Base-by-base conservation (phyloP, 1,284 basidiomycete genomes). In the Afroboletus lepidellus region DNA sequence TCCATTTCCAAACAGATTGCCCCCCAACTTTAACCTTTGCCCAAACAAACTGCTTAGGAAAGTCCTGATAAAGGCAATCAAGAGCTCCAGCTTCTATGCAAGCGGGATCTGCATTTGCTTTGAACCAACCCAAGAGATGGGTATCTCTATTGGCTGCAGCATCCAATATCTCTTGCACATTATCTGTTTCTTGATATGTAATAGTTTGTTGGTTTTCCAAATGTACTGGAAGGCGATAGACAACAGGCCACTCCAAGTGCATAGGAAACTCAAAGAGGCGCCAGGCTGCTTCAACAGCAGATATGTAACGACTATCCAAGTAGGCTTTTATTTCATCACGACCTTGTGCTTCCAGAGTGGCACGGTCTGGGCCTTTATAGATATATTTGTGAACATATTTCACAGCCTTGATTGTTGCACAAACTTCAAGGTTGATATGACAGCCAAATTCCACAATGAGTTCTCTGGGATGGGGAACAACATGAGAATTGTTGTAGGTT, bases 361-460 rank as follows among this genome's bases (percentile, higher is more conserved):
- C 60, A 18, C 53, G 29, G 55, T 78, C 72, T 49, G 57, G 52
- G 8, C 74, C 75, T 54, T 78, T 78, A 56, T 74, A 69, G 16
- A 77, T 66, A 47, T 42, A 43, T 12, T 43, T 43, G 62, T 67
- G 62, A 5, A 75, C 65, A 25, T 77, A 78, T 41, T 75, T 75
- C 55, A 74, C 51, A 1, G 69, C 57, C 23, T 61, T 63, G 42
- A 75, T 56, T 0, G 59, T 60, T 0, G 41, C 57, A 39, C 55
- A 60, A 41, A 46, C 71, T 44, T 75, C 70, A 0, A 77, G 57
- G 55, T 83, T 81, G 53, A 81, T 77, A 55, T 83, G 79, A 49
- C 77, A 78, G 23, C 70, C 37, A 43, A 69, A 77, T 16, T 67
- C 20, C 12, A 44, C 42, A 15, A 44, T 16, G 4, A 44, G 30